Percentiles rank a stretch among this genome's conserved stretches.
phyloP scores from a whole-genome alignment of 371 early-diverging fungal genomes.

The Dinochytrium kinnereticum region DNA sequence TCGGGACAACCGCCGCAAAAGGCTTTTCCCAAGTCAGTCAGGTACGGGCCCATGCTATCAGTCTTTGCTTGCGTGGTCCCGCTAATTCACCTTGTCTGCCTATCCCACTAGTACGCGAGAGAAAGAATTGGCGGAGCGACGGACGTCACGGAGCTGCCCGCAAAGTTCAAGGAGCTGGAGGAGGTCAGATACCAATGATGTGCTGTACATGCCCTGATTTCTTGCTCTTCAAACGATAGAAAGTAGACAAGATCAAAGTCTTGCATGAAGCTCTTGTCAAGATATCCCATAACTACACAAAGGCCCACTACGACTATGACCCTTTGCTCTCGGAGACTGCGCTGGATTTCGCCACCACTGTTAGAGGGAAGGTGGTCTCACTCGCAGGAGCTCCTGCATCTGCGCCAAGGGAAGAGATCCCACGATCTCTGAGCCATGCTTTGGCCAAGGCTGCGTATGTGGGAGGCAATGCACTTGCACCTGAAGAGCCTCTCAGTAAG shows the following conservation, averaged over 20 bases:
- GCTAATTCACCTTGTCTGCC: neutral
- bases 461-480: conserved; percentile 67
- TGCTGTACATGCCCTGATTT: neutral
- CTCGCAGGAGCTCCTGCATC: conserved; percentile 50
- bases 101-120: conserved; percentile 71
- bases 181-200: conserved; percentile 31
- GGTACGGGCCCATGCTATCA: conserved; percentile 49
- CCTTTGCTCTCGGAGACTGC: conserved; percentile 74
- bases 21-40: conserved; percentile 81
- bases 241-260: conserved; percentile 53
- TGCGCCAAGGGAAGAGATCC: conserved; percentile 37
- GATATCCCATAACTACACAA: conserved; percentile 74
- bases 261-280: conserved; percentile 71
- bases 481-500: conserved; percentile 75
- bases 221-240: no score
- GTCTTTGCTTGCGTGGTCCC: neutral
- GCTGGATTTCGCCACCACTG: conserved; percentile 65
- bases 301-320: conserved; percentile 76
- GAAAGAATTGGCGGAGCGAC: conserved; percentile 80
- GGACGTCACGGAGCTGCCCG: conserved; percentile 88
- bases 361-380: conserved; percentile 67
- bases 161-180: conserved; percentile 81
- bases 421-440: conserved; percentile 70
- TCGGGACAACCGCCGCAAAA: conserved; percentile 71
- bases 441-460: conserved; percentile 71